Evolutionary conservation across 495 filamentous ascomycete species (phyloP).

Genomic region (Aspergillus incahuasiensis): DNA sequence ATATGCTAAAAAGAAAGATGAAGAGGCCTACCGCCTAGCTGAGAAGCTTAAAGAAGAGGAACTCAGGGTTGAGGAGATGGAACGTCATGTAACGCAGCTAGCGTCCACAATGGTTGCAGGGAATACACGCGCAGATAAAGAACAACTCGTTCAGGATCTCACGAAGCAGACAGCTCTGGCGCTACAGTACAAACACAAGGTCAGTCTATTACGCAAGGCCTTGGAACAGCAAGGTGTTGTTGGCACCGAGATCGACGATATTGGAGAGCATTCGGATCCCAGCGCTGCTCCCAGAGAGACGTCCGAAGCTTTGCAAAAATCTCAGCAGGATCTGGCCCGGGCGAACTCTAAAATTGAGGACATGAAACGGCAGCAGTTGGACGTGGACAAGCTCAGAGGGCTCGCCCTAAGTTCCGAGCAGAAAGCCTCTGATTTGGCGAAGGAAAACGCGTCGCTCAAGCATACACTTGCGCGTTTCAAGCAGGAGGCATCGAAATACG

Average conservation of each 20-base stretch:
- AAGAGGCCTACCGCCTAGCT: slow-evolving; percentile 64
- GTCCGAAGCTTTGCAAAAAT: slow-evolving; percentile 38
- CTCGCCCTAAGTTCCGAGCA: slow-evolving; percentile 61
- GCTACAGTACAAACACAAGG: slow-evolving; percentile 62
- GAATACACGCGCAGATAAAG: slow-evolving; percentile 43
- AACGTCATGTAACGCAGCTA: slow-evolving; percentile 55
- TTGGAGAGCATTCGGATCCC: slow-evolving; percentile 40
- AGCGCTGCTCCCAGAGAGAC: slow-evolving; percentile 38
- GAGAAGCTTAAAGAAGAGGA: slow-evolving; percentile 66
- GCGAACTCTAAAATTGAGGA: slow-evolving; percentile 58
- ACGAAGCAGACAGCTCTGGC: slow-evolving; percentile 64
- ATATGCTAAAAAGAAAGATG: slow-evolving; percentile 87
- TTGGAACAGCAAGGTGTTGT: slow-evolving; percentile 48
- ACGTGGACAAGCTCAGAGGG: slow-evolving; percentile 46
- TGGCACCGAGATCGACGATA: slow-evolving; percentile 35
- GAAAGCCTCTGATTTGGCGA: slow-evolving; percentile 57
- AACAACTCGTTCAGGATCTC: slow-evolving; percentile 52
- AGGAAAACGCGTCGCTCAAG: slow-evolving; percentile 50
- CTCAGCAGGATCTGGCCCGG: slow-evolving; percentile 47
- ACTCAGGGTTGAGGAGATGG: slow-evolving; percentile 49
- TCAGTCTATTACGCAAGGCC: slow-evolving; percentile 52
- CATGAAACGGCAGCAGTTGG: slow-evolving; percentile 49
- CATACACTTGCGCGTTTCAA: slow-evolving; percentile 49
- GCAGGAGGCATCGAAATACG: slow-evolving; percentile 49
- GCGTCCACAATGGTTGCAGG: slow-evolving; percentile 50